phyloP scores from a whole-genome alignment of 2,329 filamentous ascomycete species.

The Lecanicillium sp. region DNA sequence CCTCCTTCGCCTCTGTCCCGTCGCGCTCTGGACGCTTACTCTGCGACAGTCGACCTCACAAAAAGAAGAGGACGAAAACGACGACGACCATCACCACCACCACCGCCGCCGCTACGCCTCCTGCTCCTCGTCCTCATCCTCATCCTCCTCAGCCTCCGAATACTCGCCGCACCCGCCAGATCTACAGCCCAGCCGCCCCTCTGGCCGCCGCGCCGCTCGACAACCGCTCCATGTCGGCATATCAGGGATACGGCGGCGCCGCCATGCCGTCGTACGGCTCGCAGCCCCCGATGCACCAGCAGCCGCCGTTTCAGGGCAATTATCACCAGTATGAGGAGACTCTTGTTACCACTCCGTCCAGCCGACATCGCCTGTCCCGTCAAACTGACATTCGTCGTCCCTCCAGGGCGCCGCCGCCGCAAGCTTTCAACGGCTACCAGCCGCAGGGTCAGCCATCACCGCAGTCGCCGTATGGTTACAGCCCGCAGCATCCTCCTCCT shows the following conservation, averaged over 20 bases:
- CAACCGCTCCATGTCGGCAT: conserved; percentile 49
- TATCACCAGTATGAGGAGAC: conserved; percentile 41
- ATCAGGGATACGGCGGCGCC: conserved; percentile 47
- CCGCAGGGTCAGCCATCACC: conserved; percentile 30
- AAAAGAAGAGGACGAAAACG: too few species aligned
- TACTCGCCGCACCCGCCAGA: too few species aligned
- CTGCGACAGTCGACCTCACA: too few species aligned
- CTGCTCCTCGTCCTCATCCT: too few species aligned
- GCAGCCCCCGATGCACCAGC: conserved; percentile 20
- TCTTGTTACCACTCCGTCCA: background rate
- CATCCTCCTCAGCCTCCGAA: too few species aligned
- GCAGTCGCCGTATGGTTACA: conserved; percentile 36
- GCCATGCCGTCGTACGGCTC: conserved; percentile 18
- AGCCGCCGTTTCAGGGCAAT: conserved; percentile 31
- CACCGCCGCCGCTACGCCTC: too few species aligned
- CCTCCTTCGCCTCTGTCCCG: too few species aligned
- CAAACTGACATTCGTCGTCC: conserved; percentile 15
- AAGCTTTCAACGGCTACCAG: conserved; percentile 39
- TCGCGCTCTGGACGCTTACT: too few species aligned
- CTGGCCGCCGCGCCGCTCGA: too few species aligned
- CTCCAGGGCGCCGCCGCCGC: conserved; percentile 30
- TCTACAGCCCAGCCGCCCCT: background rate
- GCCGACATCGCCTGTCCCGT: conserved; percentile 8
- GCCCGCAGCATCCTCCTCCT: conserved; percentile 38
- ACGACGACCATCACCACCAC: too few species aligned